Conservation (phyloP, 345 rosid species). For the Dipteronia sinensis region DNA sequence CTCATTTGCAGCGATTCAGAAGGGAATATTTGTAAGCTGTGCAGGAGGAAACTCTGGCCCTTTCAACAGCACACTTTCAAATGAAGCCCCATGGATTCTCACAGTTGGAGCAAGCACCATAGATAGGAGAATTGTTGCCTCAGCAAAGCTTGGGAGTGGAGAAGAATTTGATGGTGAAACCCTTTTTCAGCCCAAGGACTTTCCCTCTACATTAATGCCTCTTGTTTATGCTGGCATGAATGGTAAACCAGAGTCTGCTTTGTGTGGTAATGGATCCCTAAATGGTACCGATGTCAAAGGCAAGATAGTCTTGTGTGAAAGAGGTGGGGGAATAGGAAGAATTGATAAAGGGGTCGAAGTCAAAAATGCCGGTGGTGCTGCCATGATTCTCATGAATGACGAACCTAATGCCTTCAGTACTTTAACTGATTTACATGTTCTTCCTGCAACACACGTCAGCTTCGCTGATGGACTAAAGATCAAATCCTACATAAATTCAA, state of each 20-base stretch:
- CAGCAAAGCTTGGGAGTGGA: conserved; percentile 46
- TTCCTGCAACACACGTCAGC: conserved; percentile 32
- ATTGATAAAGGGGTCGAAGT: conserved; percentile 33
- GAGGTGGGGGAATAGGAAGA: conserved; percentile 34
- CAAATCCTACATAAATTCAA: conserved; percentile 36
- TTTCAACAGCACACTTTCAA: conserved; percentile 27
- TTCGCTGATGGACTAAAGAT: conserved; percentile 29
- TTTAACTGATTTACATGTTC: conserved; percentile 24
- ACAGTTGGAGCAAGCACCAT: conserved; percentile 68
- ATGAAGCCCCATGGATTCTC: conserved; percentile 63
- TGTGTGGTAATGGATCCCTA: conserved; percentile 30
- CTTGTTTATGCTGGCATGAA: conserved; percentile 46
- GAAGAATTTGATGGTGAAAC: conserved; percentile 37
- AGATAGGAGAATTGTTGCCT: conserved; percentile 55
- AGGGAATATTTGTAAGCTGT: conserved; percentile 60
- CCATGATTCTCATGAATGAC: conserved; percentile 35
- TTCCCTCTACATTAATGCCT: conserved; percentile 32
- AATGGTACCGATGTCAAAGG: conserved; percentile 29
- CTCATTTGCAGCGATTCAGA: conserved; percentile 54
- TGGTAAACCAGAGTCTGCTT: conserved; percentile 22
- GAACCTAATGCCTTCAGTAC: conserved; percentile 33
- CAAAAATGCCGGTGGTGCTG: conserved; percentile 39
- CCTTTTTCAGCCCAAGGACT: conserved; percentile 38
- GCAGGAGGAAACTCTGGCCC: conserved; percentile 57
- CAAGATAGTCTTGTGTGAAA: conserved; percentile 38